Base-by-base conservation (phyloP, 768 basidiomycete species). In the Pilatotrama ljubarskyi region DNA sequence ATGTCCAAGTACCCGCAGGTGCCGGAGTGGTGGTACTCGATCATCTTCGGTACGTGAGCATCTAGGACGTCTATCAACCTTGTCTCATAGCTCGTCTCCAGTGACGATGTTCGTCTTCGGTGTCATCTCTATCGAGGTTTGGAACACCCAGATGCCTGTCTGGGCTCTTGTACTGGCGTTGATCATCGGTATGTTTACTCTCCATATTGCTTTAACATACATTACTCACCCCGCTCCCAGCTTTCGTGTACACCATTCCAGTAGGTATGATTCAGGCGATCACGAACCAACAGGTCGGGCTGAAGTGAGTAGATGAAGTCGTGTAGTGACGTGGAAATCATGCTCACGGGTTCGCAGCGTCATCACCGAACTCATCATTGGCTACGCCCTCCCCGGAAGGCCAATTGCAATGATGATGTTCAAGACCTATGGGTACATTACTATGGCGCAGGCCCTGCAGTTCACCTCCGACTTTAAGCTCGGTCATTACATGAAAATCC, bases 381-480 rank as follows among this genome's bases (percentile, higher is more conserved):
- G 91, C 53, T 92, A 91, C 66, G 83, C 81, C 25, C 79, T 90
- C 35, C 92, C 91, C 14, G 91, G 92, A 2, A 82, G 82, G 24
- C 89, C 91, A 3, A 71, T 92, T 55, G 91, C 91, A 0, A 90
- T 85, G 80, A 91, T 93, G 90, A 76, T 92, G 77, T 91, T 91
- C 81, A 92, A 90, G 81, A 88, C 87, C 0, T 90, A 79, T 78
- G 89, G 90, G 24, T 90, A 89, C 65, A 85, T 87, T 58, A 86
- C 83, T 48, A 84, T 85, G 80, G 77, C 79, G 0, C 85, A 87
- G 71, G 88, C 90, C 1, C 69, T 91, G 46, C 76, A 75, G 42
- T 93, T 92, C 75, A 82, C 86, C 0, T 77, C 82, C 11, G 88
- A 92, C 74, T 85, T 92, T 69, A 93, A 93, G 72, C 84, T 90